These are phyloP conservation scores for Fusarium drepaniforme DNA, from an alignment of 2,329 filamentous ascomycete genomes.

Conservation along the genomic window DNA sequence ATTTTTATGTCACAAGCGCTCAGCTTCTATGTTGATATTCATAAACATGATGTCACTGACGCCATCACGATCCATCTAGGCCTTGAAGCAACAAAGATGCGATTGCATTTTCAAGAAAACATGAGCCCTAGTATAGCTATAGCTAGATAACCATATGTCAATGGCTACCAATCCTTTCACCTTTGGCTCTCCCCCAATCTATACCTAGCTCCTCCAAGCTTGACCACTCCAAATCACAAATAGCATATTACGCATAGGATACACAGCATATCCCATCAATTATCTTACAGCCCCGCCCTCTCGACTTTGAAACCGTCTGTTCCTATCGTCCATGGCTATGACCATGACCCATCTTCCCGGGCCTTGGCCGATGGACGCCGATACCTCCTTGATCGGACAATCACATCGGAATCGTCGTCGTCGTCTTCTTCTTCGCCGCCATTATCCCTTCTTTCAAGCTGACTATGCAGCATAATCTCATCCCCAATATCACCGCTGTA, in stretches of 20 bases:
- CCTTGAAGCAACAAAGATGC: neutral
- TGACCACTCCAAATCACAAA: conserved; percentile 13
- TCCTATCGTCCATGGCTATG: conserved; percentile 23
- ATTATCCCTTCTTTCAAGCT: conserved; percentile 20
- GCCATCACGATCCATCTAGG: neutral
- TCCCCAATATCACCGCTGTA: conserved; percentile 46
- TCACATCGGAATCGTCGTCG: conserved; percentile 49
- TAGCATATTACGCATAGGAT: conserved; percentile 12
- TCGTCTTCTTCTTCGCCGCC: conserved; percentile 45
- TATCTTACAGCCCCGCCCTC: conserved; percentile 19
- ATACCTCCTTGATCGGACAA: conserved; percentile 47
- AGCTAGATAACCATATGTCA: neutral
- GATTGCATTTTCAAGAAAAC: neutral
- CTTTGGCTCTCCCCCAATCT: neutral
- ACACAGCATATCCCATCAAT: conserved; percentile 6
- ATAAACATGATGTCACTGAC: neutral
- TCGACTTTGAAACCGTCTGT: neutral
- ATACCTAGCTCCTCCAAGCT: neutral
- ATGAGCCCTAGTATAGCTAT: neutral
- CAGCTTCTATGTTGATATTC: neutral
- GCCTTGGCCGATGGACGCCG: conserved; percentile 53
- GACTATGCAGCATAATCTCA: conserved; percentile 25
- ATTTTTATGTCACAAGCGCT: conserved; percentile 6
- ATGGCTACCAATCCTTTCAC: conserved; percentile 8
- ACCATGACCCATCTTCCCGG: conserved; percentile 47